Percentiles rank a stretch among this genome's conserved stretches.
These are phyloP conservation scores for Pyrenochaeta sp. DNA, from an alignment of 2,329 filamentous ascomycete species.

Conservation along the genomic window DNA sequence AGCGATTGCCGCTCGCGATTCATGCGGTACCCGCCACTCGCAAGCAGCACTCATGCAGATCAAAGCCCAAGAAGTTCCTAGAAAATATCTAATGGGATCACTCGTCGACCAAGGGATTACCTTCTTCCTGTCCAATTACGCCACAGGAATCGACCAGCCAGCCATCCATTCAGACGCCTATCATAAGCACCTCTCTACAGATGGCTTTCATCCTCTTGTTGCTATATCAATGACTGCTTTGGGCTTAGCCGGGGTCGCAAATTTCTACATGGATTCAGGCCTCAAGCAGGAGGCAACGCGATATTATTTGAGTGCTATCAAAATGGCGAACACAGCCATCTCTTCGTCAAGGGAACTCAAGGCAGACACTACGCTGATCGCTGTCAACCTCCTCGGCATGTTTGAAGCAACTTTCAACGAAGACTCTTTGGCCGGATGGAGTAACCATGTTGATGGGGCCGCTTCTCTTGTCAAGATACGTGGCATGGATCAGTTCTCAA, in stretches of 20 bases:
- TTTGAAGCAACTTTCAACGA: slow-evolving; percentile 47
- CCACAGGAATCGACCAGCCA: slow-evolving; percentile 38
- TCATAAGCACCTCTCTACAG: slow-evolving; percentile 34
- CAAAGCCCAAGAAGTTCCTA: slow-evolving; percentile 18
- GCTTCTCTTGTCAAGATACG: slow-evolving; percentile 43
- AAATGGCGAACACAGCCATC: slow-evolving; percentile 43
- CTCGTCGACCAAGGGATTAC: slow-evolving; percentile 42
- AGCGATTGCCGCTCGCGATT: slow-evolving; percentile 37
- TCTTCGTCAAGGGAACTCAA: slow-evolving; percentile 33
- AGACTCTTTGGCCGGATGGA: slow-evolving; percentile 40
- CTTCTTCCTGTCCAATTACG: slow-evolving; percentile 44
- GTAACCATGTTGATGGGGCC: slow-evolving; percentile 47
- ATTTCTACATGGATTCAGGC: slow-evolving; percentile 32
- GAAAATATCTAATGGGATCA: slow-evolving; percentile 23
- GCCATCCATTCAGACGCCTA: slow-evolving; percentile 32
- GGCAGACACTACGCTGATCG: slow-evolving; percentile 42
- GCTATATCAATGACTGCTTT: slow-evolving; percentile 46
- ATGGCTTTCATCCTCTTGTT: slow-evolving; percentile 44
- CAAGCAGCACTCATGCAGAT: slow-evolving; percentile 2
- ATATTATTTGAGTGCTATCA: slow-evolving; percentile 44
- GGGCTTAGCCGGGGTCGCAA: slow-evolving; percentile 43
- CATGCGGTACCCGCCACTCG: slow-evolving; percentile 11
- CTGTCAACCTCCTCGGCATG: slow-evolving; percentile 41
- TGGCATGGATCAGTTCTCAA: slow-evolving; percentile 38
- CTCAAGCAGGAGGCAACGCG: slow-evolving; percentile 39